Base-by-base conservation (phyloP, 2,329 filamentous ascomycete species). In the Fusarium protoensiforme region DNA sequence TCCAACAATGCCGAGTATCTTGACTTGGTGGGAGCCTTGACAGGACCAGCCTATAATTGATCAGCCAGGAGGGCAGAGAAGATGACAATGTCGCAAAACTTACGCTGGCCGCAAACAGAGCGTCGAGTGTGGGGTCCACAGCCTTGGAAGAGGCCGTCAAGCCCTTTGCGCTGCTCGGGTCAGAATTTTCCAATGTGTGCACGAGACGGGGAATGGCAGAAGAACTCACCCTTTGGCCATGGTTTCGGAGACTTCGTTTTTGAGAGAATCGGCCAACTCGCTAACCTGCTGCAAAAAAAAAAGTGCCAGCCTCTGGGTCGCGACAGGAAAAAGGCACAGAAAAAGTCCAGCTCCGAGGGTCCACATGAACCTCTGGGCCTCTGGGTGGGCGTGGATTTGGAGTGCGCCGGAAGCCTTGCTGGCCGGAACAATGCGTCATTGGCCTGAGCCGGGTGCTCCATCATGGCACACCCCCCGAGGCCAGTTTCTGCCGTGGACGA, bases 71-170 rank as follows among this genome's bases (percentile, higher is more conserved):
- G 65, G 61, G 46, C 29, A 48, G 53, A 56, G 54, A 64, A 63
- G 24, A 35, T 16, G 68, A 13, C 38, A 11, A 39, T 51, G 65
- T 68, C 61, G 67, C 63, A 64, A 53, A 67, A 88, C 91, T 84
- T 88, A 94, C 92, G 85, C 93, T 94, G 65, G 87, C 85, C 65
- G 91, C 88, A 83, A 95, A 95, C 41, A 95, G 87, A 69, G 92
- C 91, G 78, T 91, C 87, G 74, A 95, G 85, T 64, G 87, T 84
- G 80, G 92, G 92, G 85, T 95, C 92, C 68, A 94, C 85, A 68
- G 87, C 86, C 81, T 89, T 89, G 65, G 84, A 82, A 38, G 86
- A 82, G 70, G 84, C 85, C 60, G 81, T 74, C 68, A 90, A 76
- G 65, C 77, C 75, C 53, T 79, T 76, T 78, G 82, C 82, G 73